A percentile compares a stretch with the other conserved stretches of the same genome.
phyloP scores from a whole-genome alignment of 257 asterid genomes.

The Leonotis leonurus region DNA sequence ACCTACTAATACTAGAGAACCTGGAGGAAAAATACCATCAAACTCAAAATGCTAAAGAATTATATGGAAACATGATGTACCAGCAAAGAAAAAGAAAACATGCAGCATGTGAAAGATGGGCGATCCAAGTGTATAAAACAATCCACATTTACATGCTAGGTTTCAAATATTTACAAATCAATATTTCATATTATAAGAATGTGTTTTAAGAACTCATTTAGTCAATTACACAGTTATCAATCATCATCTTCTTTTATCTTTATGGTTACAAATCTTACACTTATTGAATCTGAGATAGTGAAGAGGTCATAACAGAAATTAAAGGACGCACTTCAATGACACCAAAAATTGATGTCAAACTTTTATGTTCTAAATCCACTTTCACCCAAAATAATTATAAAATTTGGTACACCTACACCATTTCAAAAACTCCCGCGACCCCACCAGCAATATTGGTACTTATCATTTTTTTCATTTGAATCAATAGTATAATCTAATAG shows the following conservation, averaged over 20 bases:
- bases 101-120: slow-evolving; percentile 4
- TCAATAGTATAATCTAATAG: too few species aligned
- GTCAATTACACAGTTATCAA: not conserved
- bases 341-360: not conserved
- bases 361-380: too few species aligned
- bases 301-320: not conserved
- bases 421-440: too few species aligned
- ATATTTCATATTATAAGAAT: too few species aligned
- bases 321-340: not conserved
- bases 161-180: not conserved
- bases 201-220: not conserved
- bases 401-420: not conserved
- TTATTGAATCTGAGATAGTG: not conserved
- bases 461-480: too few species aligned
- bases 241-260: not conserved
- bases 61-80: not conserved
- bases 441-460: not conserved
- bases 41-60: not conserved
- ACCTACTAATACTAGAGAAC: slow-evolving; percentile 86
- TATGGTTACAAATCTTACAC: not conserved
- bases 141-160: not conserved
- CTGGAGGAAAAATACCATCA: slow-evolving; percentile 27
- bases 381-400: not conserved
- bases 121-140: not conserved
- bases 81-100: not conserved